phyloP scores from a whole-genome alignment of 176 grass and related monocot species.

The Raddia distichophylla region DNA sequence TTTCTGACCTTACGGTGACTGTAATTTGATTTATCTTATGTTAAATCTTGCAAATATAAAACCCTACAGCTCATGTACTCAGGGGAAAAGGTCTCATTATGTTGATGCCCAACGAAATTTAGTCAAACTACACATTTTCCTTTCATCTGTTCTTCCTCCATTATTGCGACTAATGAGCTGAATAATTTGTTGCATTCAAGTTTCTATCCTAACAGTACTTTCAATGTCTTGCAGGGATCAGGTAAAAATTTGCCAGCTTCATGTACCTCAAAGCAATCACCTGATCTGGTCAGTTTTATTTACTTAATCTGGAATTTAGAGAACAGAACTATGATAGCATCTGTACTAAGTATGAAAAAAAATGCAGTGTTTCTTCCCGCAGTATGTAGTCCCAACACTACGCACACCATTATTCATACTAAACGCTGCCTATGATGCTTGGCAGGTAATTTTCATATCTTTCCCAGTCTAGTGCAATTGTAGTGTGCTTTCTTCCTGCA shows the following conservation, averaged over 20 bases:
- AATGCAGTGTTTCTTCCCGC: conserved; percentile 88
- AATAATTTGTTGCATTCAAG: background rate
- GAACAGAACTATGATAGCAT: background rate
- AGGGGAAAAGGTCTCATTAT: background rate
- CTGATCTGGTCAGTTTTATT: conserved; percentile 54
- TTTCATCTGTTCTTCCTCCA: background rate
- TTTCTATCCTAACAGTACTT: conserved; percentile 7
- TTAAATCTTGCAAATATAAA: background rate
- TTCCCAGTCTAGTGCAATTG: conserved; percentile 1
- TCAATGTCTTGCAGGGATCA: conserved; percentile 48
- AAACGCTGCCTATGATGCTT: conserved; percentile 81
- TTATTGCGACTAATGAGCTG: background rate
- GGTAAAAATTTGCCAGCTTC: conserved; percentile 59
- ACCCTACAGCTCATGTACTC: background rate
- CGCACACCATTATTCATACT: conserved; percentile 74
- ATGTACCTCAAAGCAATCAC: conserved; percentile 53
- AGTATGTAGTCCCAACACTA: conserved; percentile 65
- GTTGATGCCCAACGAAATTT: background rate
- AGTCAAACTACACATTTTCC: background rate
- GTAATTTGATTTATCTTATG: background rate
- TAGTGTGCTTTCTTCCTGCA: background rate
- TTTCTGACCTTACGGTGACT: conserved; percentile 22
- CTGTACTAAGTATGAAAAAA: conserved; percentile 32
- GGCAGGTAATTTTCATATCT: conserved; percentile 61
- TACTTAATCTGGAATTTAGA: background rate